Base-by-base conservation (phyloP, 2,329 filamentous ascomycete genomes). In the Cercospora berteroae region DNA sequence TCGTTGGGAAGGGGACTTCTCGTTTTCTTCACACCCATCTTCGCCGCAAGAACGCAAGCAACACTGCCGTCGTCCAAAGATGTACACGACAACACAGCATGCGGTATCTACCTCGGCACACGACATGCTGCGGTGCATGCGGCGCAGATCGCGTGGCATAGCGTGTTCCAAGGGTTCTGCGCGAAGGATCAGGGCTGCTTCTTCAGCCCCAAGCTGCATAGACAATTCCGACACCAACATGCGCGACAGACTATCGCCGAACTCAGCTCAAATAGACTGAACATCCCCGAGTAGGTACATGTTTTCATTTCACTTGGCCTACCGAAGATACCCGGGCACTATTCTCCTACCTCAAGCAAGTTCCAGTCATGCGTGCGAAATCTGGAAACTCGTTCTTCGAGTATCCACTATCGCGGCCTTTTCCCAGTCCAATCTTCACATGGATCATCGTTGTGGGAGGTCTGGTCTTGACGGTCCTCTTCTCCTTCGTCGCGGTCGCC, bases 401-500 rank as follows among this genome's bases (percentile, higher is more conserved):
- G 23, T 63, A 67, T 33, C 25, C 52, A 5, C 36, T 67, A n/a
- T 57, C 60, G n/a, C 63, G 65, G 31, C 60, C 65, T 25, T 67
- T 59, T 33, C 60, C 65, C 16, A 58, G 48, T 12, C 52, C 39
- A 7, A 6, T 25, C 18, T 62, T 63, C 25, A 63, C 52, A 7
- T 60, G 60, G 60, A 36, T 67, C 9, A 50, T 67, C 4, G 13
- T 63, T 16, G 60, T 16, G 12, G 60, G 60, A 16, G 60, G 60
- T 1, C 8, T 67, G 16, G 20, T 62, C 1, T 27, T 67, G 42
- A 42, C 65, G 7, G 39, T 67, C 9, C 39, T 67, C 10, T 63
- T 67, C 60, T 63, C 65, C 27, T 67, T 63, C 31, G 65, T 63
- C 5, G 65, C 65, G 9, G 65, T 67, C 9, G 65, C 65, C 2